Evolutionary conservation across 352 stramenopile genomes (phyloP).

Genomic region (Pythium volutum): DNA sequence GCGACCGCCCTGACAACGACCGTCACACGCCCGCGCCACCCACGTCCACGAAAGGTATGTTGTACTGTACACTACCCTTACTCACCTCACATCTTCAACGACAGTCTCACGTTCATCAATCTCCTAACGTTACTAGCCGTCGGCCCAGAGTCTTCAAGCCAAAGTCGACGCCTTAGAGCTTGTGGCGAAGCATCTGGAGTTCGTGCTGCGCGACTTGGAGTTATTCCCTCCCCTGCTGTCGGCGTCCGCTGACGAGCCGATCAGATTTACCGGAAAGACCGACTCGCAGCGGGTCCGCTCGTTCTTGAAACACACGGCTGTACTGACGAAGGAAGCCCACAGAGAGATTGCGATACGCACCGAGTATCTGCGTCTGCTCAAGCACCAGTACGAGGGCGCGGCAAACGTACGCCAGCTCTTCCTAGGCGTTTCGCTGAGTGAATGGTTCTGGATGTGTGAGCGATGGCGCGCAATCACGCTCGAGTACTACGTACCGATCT

Average conservation of each 20-base stretch:
- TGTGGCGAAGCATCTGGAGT: not conserved
- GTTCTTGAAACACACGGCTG: not conserved
- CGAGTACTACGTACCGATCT: not conserved
- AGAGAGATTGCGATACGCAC: not conserved
- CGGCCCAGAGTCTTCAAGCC: not conserved
- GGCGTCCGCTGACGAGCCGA: too few relatives aligned
- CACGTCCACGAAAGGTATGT: too few relatives aligned
- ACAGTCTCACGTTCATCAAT: too few relatives aligned
- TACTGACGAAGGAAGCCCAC: not conserved
- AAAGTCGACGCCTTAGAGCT: not conserved
- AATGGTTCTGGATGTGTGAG: constrained; percentile 10
- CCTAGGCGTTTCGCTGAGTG: not conserved
- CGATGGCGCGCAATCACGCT: not conserved
- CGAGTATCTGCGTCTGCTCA: not conserved
- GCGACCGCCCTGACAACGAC: too few relatives aligned
- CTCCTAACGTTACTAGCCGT: too few relatives aligned
- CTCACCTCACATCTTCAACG: too few relatives aligned
- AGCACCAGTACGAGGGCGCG: not conserved
- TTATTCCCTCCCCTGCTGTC: too few relatives aligned
- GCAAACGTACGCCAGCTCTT: constrained; percentile 5
- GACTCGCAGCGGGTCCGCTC: not conserved
- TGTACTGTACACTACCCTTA: too few relatives aligned
- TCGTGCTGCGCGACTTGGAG: not conserved
- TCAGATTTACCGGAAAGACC: not conserved
- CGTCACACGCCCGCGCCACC: too few relatives aligned